phyloP scores from a whole-genome alignment of 2,329 filamentous ascomycete species.

The Huntiella abstrusa region DNA sequence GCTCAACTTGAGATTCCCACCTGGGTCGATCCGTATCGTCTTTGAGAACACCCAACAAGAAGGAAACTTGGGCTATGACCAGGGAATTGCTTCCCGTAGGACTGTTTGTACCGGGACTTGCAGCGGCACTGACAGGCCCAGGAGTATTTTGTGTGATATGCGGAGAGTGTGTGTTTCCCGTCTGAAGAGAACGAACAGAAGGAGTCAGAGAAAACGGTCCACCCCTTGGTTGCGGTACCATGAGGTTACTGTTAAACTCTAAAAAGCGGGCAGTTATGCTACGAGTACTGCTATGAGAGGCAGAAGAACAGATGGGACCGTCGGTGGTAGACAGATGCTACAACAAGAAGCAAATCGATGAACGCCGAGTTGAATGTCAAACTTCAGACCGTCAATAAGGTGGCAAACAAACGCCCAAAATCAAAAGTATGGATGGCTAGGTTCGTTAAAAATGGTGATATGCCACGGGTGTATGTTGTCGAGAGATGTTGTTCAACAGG shows the following conservation, averaged over 20 bases:
- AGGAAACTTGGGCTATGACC: conserved; percentile 84
- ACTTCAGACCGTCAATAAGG: no score
- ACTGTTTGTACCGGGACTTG: conserved; percentile 42
- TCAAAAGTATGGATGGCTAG: no score
- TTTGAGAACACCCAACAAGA: conserved; percentile 84
- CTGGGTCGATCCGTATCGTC: conserved; percentile 79
- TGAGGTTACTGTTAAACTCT: conserved; percentile 21
- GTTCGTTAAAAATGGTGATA: no score
- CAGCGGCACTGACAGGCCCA: conserved; percentile 38
- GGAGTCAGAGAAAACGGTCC: conserved; percentile 46
- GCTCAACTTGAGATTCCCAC: conserved; percentile 82
- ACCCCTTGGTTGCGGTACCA: conserved; percentile 41
- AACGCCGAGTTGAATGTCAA: no score
- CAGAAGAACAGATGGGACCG: background rate
- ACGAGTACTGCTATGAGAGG: background rate
- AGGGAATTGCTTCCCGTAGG: conserved; percentile 51
- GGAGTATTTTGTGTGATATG: conserved; percentile 31
- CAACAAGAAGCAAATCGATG: no score
- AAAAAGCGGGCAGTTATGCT: background rate
- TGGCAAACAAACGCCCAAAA: no score
- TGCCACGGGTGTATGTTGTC: no score
- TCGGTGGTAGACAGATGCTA: background rate
- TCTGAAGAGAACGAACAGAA: conserved; percentile 34
- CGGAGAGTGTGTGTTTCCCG: conserved; percentile 35
- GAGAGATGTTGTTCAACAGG: no score